Conservation (phyloP, 1,284 basidiomycete species). For the Uromyces viciae-fabae region DNA sequence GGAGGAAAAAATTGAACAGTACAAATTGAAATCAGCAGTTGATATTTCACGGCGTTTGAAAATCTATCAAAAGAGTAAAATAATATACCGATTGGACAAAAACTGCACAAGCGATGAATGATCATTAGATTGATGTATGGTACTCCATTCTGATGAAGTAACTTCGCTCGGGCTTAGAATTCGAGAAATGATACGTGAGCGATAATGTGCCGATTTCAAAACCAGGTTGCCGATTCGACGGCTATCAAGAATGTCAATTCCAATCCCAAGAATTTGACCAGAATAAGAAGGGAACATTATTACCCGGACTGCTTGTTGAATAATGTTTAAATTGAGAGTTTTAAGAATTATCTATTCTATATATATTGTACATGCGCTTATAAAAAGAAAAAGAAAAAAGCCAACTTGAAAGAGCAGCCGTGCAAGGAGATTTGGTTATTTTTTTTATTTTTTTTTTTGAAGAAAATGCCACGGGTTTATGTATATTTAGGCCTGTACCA, state of each 20-base stretch:
- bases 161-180: slow-evolving; percentile 10
- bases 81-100: background rate
- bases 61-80: background rate
- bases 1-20: background rate
- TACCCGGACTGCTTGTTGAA: too few relatives aligned
- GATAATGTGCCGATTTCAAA: background rate
- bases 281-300: background rate
- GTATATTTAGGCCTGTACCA: too few relatives aligned
- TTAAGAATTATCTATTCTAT: too few relatives aligned
- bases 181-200: background rate
- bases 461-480: too few relatives aligned
- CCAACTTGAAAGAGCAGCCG: too few relatives aligned
- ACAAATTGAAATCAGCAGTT: background rate
- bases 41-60: too few relatives aligned
- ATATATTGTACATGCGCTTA: too few relatives aligned
- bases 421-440: too few relatives aligned
- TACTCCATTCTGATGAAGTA: background rate
- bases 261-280: slow-evolving; percentile 5
- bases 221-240: background rate
- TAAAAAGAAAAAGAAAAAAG: too few relatives aligned
- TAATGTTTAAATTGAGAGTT: too few relatives aligned
- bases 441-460: too few relatives aligned
- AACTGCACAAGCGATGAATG: background rate
- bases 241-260: slow-evolving; percentile 18
- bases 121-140: background rate